Base-by-base conservation (phyloP, 805 yeast genomes). In the Lachancea thermotolerans region DNA sequence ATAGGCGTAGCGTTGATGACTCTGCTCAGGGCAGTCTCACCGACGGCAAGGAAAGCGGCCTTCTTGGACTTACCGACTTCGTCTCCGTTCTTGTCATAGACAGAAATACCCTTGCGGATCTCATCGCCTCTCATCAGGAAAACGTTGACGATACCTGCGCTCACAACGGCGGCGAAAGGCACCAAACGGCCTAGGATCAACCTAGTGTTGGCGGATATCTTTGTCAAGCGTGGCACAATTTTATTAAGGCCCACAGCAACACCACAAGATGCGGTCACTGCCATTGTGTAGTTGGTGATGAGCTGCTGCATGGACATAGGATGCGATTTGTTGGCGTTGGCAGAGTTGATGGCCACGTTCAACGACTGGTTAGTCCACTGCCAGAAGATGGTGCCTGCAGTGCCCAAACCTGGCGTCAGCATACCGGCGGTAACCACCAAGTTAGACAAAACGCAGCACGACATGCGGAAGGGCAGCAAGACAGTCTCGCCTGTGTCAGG, bases 161-260 rank as follows among this genome's bases (percentile, higher is more conserved):
- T 81, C 1, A 90, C 97, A 31, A 93, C 99, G 1, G 99, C 99
- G 0, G 98, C 98, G 70, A 93, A 93, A 6, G 99, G 99, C 10
- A 93, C 95, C 46, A 93, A 73, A 54, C 99, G 81, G 35, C 90
- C 82, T 45, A 93, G 67, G 28, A 90, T 73, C 54, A 82, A 67
- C 59, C 73, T 80, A 2, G 97, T 79, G 47, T 71, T 70, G 1
- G 95, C 81, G n/a, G 76, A 64, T n/a, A 93, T 60, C 30, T 74
- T 71, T 55, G 77, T 84, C 58, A 93, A 70, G 51, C 83, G 76
- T 15, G 98, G 98, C n/a, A 93, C 97, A 28, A 89, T 59, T 17
- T 95, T 77, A 55, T 91, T 90, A 47, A 93, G 76, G 8, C 99
- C 99, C 18, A 93, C 69, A 0, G 99, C 99, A 4, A 93, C 98